phyloP scores from a whole-genome alignment of 2,329 filamentous ascomycete genomes.

The Macrophomina pseudophaseolina region DNA sequence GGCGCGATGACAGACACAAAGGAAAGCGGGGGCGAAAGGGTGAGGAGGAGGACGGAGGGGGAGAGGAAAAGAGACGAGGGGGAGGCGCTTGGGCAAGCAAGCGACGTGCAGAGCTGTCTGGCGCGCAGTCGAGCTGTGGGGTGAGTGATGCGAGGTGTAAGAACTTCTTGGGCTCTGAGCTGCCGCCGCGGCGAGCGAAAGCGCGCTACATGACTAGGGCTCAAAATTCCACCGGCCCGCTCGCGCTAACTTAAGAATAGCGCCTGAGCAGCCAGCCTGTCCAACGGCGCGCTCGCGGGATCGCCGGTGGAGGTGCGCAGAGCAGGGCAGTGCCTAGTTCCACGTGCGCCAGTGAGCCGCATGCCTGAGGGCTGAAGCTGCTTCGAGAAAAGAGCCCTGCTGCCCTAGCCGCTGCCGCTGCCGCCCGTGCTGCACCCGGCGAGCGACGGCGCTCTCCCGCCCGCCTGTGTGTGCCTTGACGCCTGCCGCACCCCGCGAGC shows the following conservation, averaged over 20 bases:
- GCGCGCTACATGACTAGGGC: conserved; percentile 22
- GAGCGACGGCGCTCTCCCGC: not conserved
- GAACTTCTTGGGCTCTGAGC: conserved; percentile 21
- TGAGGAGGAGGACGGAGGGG: conserved; percentile 41
- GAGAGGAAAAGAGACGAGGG: conserved; percentile 28
- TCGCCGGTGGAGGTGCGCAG: conserved; percentile 17
- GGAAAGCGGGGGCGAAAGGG: conserved; percentile 34
- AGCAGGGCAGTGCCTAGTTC: conserved; percentile 24
- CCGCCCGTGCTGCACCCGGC: conserved; percentile 2
- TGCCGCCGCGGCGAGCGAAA: conserved; percentile 19
- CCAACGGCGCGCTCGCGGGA: conserved; percentile 23
- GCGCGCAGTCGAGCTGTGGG: conserved; percentile 25
- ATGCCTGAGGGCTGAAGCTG: conserved; percentile 21
- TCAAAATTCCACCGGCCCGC: conserved; percentile 22
- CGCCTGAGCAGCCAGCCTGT: conserved; percentile 16
- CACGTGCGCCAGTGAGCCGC: conserved; percentile 21
- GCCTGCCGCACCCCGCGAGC: not conserved
- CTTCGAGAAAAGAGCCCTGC: conserved; percentile 16
- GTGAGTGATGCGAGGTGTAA: conserved; percentile 25
- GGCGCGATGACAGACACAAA: conserved; percentile 28
- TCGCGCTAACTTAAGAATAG: conserved; percentile 13
- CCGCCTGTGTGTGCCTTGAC: not conserved
- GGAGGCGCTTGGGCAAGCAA: conserved; percentile 20
- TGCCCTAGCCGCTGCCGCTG: conserved; percentile 12
- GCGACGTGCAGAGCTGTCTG: conserved; percentile 27